Percentiles rank a stretch among this genome's conserved stretches.
These are phyloP conservation scores for Macrophomina pseudophaseolina DNA, from an alignment of 2,329 filamentous ascomycete species.

Conservation along the genomic window DNA sequence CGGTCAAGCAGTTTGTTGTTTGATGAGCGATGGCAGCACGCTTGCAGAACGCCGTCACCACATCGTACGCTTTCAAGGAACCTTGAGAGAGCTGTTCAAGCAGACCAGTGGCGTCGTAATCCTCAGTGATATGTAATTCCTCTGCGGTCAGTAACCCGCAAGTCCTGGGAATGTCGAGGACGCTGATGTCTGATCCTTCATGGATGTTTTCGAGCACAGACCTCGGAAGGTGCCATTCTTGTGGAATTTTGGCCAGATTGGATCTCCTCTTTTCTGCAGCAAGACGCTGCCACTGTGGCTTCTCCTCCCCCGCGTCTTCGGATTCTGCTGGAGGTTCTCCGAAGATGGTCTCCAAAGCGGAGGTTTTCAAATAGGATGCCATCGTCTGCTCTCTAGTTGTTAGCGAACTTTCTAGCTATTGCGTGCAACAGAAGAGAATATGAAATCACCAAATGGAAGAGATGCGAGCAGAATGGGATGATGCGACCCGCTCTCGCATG, in stretches of 20 bases:
- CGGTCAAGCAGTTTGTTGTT: conserved; percentile 51
- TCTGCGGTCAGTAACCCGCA: conserved; percentile 39
- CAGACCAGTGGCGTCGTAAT: conserved; percentile 41
- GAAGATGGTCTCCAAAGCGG: background rate
- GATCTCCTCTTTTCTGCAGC: conserved; percentile 39
- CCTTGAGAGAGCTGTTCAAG: conserved; percentile 36
- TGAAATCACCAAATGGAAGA: background rate
- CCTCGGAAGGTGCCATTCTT: conserved; percentile 13
- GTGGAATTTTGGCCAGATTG: conserved; percentile 35
- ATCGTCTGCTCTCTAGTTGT: background rate
- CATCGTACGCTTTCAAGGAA: conserved; percentile 45
- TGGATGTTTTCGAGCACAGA: background rate
- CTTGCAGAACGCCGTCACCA: conserved; percentile 60
- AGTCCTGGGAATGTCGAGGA: conserved; percentile 17
- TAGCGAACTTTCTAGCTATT: too few relatives aligned
- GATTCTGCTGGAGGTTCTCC: background rate
- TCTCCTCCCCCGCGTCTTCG: conserved; percentile 13
- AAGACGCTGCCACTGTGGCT: conserved; percentile 36
- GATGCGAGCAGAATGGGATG: background rate
- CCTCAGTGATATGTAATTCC: conserved; percentile 44
- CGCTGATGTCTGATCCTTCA: conserved; percentile 7
- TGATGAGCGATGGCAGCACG: conserved; percentile 63
- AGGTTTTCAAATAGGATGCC: background rate
- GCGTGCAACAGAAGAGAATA: too few relatives aligned
- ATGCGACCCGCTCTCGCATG: background rate